Conservation (phyloP, 306 rosid genomes). For the Nissolia schottii region DNA sequence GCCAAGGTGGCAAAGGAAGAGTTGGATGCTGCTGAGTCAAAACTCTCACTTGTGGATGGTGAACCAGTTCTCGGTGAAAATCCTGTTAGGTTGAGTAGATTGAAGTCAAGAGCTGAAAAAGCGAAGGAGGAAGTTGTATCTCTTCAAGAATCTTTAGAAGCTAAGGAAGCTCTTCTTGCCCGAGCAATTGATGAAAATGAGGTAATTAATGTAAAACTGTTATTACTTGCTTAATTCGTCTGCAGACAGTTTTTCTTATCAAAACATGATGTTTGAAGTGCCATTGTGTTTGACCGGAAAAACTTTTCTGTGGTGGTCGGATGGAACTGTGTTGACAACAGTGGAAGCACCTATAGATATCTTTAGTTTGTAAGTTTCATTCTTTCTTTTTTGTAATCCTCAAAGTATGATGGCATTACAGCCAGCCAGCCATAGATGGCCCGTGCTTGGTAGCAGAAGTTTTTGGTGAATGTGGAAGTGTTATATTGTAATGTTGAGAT, state of each 20-base stretch:
- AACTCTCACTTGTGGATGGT: slow-evolving; percentile 81
- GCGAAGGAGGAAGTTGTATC: slow-evolving; percentile 71
- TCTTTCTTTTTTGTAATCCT: background rate
- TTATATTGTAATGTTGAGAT: background rate
- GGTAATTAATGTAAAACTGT: slow-evolving; percentile 42
- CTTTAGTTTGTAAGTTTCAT: background rate
- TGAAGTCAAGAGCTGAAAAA: slow-evolving; percentile 74
- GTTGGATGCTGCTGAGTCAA: slow-evolving; percentile 72
- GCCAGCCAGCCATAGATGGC: background rate
- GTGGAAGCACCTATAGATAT: background rate
- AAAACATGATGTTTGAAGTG: slow-evolving; percentile 3
- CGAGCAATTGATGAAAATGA: slow-evolving; percentile 89
- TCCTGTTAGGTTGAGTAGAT: slow-evolving; percentile 71
- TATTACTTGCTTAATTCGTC: background rate
- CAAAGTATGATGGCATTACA: background rate
- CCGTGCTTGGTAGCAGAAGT: background rate
- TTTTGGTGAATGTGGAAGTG: background rate
- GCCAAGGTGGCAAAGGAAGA: slow-evolving; percentile 60
- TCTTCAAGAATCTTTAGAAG: slow-evolving; percentile 71
- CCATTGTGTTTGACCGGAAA: background rate
- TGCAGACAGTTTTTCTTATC: background rate
- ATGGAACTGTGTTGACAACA: background rate
- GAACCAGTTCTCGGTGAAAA: slow-evolving; percentile 97
- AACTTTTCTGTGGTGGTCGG: background rate
- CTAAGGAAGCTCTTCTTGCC: slow-evolving; percentile 93